phyloP scores from a whole-genome alignment of 192 early-diverging fungal genomes.

The Entomortierella beljakovae region DNA sequence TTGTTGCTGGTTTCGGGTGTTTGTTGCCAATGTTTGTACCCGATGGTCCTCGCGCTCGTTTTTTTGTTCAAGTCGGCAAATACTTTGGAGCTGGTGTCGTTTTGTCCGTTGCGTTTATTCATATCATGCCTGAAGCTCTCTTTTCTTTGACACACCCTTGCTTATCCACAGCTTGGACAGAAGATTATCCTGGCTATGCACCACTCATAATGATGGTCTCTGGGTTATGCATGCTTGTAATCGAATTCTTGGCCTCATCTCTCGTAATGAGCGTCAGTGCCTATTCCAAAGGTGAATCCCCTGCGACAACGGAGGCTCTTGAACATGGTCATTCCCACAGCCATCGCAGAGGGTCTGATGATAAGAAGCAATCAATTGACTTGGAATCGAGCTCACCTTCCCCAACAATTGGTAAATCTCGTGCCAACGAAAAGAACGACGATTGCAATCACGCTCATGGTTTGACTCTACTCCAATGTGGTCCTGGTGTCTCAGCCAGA shows the following conservation, averaged over 20 bases:
- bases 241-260: slow-evolving; percentile 65
- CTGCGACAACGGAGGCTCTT: slow-evolving; percentile 8
- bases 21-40: slow-evolving; percentile 58
- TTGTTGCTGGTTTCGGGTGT: slow-evolving; percentile 58
- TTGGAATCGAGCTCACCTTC: background rate
- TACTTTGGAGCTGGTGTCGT: slow-evolving; percentile 75
- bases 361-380: background rate
- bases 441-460: slow-evolving; percentile 43
- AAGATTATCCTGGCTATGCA: slow-evolving; percentile 65
- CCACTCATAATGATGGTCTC: slow-evolving; percentile 76
- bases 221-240: slow-evolving; percentile 73
- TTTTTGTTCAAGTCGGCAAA: slow-evolving; percentile 41
- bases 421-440: background rate
- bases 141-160: slow-evolving; percentile 69
- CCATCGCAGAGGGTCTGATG: background rate
- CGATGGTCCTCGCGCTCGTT: slow-evolving; percentile 28
- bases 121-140: slow-evolving; percentile 76
- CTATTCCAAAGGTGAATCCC: slow-evolving; percentile 17
- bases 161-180: slow-evolving; percentile 61
- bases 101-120: slow-evolving; percentile 81
- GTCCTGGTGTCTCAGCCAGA: slow-evolving; percentile 46
- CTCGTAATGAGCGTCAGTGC: slow-evolving; percentile 42
- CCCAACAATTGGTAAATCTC: background rate
- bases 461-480: slow-evolving; percentile 36
- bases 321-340: background rate